Conservation (phyloP, 2,329 filamentous ascomycete genomes). For the Beauveria sp. region DNA sequence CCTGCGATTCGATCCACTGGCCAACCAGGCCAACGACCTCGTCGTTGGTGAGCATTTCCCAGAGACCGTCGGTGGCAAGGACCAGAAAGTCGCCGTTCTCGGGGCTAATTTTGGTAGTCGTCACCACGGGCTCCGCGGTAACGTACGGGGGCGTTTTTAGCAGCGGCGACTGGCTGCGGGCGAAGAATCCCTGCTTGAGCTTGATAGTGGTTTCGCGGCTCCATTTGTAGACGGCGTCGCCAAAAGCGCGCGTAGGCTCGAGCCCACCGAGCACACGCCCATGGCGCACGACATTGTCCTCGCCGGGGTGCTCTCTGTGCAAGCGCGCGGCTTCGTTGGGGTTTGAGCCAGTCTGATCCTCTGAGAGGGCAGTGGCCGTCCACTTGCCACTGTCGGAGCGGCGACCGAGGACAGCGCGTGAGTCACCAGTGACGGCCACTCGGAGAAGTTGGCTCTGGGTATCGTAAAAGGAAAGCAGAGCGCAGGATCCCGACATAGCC, state of each 20-base stretch:
- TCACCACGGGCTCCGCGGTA: slow-evolving; percentile 90
- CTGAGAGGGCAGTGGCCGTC: slow-evolving; percentile 81
- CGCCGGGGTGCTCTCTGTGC: slow-evolving; percentile 78
- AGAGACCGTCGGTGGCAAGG: slow-evolving; percentile 91
- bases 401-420: slow-evolving; percentile 85
- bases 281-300: slow-evolving; percentile 79
- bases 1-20: slow-evolving; percentile 87
- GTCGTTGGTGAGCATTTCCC: slow-evolving; percentile 99
- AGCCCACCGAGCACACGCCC: slow-evolving; percentile 86
- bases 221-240: slow-evolving; percentile 97
- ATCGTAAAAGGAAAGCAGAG: slow-evolving; percentile 93
- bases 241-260: slow-evolving; percentile 90
- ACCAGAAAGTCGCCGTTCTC: slow-evolving; percentile 91
- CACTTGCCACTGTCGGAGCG: slow-evolving; percentile 75
- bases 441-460: slow-evolving; percentile 75
- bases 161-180: slow-evolving; percentile 65
- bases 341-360: slow-evolving; percentile 89
- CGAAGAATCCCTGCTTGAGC: slow-evolving; percentile 81
- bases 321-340: slow-evolving; percentile 76
- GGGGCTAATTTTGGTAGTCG: slow-evolving; percentile 84
- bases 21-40: slow-evolving; percentile 95
- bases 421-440: slow-evolving; percentile 95
- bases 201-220: slow-evolving; percentile 73
- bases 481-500: slow-evolving; percentile 93
- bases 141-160: slow-evolving; percentile 93